Evolutionary conservation across 768 basidiomycete species (phyloP).

Genomic region (Zangia roseola): DNA sequence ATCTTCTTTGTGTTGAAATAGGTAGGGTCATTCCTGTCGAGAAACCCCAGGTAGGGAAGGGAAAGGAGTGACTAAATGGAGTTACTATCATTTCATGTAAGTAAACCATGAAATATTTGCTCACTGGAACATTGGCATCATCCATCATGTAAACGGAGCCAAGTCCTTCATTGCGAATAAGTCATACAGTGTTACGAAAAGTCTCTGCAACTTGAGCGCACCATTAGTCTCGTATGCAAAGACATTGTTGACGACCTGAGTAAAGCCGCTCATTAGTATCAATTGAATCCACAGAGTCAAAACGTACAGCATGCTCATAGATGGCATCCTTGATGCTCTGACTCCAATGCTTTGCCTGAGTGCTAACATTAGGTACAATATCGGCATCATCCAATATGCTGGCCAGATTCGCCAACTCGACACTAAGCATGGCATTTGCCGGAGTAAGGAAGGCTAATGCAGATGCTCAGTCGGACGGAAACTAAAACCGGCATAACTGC

Average conservation of each 20-base stretch:
- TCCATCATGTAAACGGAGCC: conserved; percentile 80
- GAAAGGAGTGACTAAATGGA: conserved; percentile 63
- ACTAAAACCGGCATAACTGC: not conserved
- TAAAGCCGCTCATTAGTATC: not conserved
- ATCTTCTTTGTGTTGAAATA: conserved; percentile 66
- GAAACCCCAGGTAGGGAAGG: conserved; percentile 76
- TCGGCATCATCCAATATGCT: conserved; percentile 52
- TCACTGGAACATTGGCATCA: conserved; percentile 80
- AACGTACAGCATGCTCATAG: conserved; percentile 56
- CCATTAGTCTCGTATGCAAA: conserved; percentile 82
- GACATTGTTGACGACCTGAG: conserved; percentile 59
- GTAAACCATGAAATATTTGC: conserved; percentile 18
- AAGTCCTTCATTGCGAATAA: conserved; percentile 41
- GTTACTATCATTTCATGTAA: not conserved
- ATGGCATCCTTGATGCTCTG: conserved; percentile 57
- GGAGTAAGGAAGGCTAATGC: conserved; percentile 69
- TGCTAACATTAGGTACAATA: conserved; percentile 49
- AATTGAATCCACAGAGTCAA: not conserved
- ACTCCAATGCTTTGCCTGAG: conserved; percentile 57
- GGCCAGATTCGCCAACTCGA: conserved; percentile 63
- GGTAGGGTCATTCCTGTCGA: conserved; percentile 54
- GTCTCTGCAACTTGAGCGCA: conserved; percentile 25
- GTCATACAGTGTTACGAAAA: not conserved
- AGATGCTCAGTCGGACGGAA: not conserved
- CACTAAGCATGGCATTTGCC: conserved; percentile 81